Conservation (phyloP, 1,139 yeast genomes). For the Pichia sp. region DNA sequence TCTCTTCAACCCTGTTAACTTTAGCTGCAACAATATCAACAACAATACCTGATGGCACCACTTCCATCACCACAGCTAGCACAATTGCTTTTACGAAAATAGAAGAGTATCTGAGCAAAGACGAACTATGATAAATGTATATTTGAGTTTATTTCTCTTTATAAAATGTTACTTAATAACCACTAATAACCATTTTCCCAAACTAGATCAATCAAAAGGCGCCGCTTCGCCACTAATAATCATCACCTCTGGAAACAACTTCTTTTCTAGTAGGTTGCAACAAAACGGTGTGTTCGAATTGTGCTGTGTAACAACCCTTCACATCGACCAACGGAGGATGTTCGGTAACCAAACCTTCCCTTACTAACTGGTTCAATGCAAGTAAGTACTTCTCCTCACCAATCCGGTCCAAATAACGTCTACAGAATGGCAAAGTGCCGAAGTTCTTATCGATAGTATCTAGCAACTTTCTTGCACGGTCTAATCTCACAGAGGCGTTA, state of each 20-base stretch:
- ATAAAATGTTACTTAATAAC: background rate
- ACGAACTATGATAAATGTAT: conserved; percentile 15
- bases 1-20: background rate
- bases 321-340: conserved; percentile 94
- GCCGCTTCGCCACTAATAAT: conserved; percentile 46
- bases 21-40: background rate
- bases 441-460: conserved; percentile 70
- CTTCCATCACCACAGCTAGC: background rate
- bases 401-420: conserved; percentile 84
- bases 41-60: background rate
- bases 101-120: conserved; percentile 6
- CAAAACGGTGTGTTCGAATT: conserved; percentile 88
- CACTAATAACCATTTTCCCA: background rate
- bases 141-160: background rate
- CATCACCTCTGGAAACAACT: conserved; percentile 92
- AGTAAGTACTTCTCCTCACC: conserved; percentile 90
- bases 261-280: conserved; percentile 91
- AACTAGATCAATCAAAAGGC: background rate
- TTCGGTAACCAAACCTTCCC: conserved; percentile 82
- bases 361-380: conserved; percentile 84
- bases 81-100: background rate
- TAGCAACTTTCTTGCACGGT: conserved; percentile 64
- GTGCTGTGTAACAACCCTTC: conserved; percentile 90
- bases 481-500: conserved; percentile 51
- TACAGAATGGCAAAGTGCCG: conserved; percentile 95